A percentile compares a stretch with the other conserved stretches of the same genome.
phyloP scores from a whole-genome alignment of 2,329 filamentous ascomycete genomes.

The Diaporthe sp. region DNA sequence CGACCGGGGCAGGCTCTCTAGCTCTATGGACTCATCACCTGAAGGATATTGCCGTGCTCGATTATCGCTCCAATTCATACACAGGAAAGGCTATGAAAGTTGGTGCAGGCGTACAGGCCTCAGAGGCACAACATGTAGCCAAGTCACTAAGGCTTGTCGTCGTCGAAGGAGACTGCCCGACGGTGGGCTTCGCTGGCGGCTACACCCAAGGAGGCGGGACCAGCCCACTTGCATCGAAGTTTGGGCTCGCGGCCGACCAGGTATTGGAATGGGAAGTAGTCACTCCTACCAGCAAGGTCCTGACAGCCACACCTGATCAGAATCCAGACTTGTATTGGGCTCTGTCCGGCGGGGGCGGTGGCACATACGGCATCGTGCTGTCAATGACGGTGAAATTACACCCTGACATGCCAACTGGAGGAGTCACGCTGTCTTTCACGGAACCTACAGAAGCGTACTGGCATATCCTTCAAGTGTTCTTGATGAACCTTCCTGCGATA shows the following conservation, averaged over 20 bases:
- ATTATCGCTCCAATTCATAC: constrained; percentile 49
- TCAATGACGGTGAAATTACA: constrained; percentile 60
- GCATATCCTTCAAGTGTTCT: not conserved
- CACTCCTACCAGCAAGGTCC: constrained; percentile 49
- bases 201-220: constrained; percentile 64
- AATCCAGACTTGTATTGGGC: constrained; percentile 65
- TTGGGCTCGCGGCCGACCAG: constrained; percentile 61
- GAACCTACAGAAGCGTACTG: not conserved
- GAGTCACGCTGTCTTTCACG: constrained; percentile 4
- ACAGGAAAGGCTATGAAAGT: constrained; percentile 58
- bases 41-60: constrained; percentile 49
- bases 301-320: constrained; percentile 51
- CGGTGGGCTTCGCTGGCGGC: constrained; percentile 57
- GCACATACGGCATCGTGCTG: constrained; percentile 59
- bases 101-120: constrained; percentile 59
- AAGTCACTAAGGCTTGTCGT: constrained; percentile 49
- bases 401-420: constrained; percentile 24
- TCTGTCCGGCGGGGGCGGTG: constrained; percentile 57
- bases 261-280: constrained; percentile 57
- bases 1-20: constrained; percentile 61
- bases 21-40: constrained; percentile 60
- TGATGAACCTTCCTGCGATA: constrained; percentile 9
- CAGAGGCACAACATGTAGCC: constrained; percentile 53
- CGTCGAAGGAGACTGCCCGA: constrained; percentile 57
- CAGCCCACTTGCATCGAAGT: constrained; percentile 52